phyloP scores from a whole-genome alignment of 345 rosid genomes.

The Camelina laxa region DNA sequence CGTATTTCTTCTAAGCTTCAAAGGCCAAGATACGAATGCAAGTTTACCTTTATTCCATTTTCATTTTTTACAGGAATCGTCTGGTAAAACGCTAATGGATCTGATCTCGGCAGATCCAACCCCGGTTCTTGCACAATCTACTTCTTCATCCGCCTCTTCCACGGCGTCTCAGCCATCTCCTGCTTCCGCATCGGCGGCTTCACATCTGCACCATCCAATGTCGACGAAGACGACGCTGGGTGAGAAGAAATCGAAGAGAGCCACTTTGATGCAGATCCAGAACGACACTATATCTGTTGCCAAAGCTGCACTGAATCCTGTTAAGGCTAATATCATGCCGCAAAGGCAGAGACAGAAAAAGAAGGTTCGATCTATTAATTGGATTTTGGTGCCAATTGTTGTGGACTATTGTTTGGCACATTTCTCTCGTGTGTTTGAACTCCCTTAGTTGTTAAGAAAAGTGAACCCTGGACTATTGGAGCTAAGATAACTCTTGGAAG shows the following conservation, averaged over 20 bases:
- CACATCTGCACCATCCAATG: conserved; percentile 42
- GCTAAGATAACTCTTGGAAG: background rate
- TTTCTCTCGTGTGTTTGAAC: conserved; percentile 4
- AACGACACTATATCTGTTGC: conserved; percentile 91
- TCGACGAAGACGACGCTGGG: conserved; percentile 65
- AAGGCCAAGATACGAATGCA: conserved; percentile 19
- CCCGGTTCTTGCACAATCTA: conserved; percentile 49
- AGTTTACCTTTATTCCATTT: conserved; percentile 15
- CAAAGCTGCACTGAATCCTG: conserved; percentile 78
- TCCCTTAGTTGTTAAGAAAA: background rate
- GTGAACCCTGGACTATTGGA: background rate
- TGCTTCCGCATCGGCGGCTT: conserved; percentile 35
- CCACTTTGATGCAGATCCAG: conserved; percentile 88
- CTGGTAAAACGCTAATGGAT: conserved; percentile 97
- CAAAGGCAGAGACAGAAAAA: conserved; percentile 72
- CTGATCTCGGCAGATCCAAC: conserved; percentile 93
- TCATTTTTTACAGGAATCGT: conserved; percentile 60
- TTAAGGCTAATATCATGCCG: conserved; percentile 72
- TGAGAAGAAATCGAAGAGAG: conserved; percentile 84
- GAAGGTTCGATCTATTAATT: conserved; percentile 43
- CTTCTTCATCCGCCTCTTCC: conserved; percentile 50
- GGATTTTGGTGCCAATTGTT: conserved; percentile 10
- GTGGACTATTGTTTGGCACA: background rate
- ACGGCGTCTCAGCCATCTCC: conserved; percentile 40
- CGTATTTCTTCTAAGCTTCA: conserved; percentile 6